Evolutionary conservation across 805 yeast species (phyloP).

Genomic region (Schwanniomyces sp.): DNA sequence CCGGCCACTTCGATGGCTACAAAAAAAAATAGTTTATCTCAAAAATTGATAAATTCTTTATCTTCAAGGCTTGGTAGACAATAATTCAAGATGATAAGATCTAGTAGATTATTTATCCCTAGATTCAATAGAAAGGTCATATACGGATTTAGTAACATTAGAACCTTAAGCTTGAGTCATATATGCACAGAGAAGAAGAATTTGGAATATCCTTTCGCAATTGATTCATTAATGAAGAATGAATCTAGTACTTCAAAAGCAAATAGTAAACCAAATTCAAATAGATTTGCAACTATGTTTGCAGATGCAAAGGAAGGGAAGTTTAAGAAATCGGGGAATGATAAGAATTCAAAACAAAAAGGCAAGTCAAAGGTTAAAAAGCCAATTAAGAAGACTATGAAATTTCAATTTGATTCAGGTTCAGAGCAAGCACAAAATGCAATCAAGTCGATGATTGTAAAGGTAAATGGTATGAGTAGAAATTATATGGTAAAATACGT

Average conservation of each 20-base stretch:
- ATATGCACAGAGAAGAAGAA: not conserved
- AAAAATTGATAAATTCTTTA: not conserved
- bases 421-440: conserved; percentile 28
- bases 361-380: conserved; percentile 1
- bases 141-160: not conserved
- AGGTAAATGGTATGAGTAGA: conserved; percentile 16
- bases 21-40: not conserved
- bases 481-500: conserved; percentile 26
- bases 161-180: not conserved
- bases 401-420: conserved; percentile 24
- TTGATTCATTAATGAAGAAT: not conserved
- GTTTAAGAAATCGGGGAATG: not conserved
- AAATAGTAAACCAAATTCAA: not conserved
- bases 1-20: not conserved
- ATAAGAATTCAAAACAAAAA: not conserved
- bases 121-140: not conserved
- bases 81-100: conserved; percentile 1
- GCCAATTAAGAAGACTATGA: conserved; percentile 6
- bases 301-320: not conserved
- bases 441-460: conserved; percentile 20
- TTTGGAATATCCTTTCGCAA: not conserved
- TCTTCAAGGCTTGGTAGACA: not conserved
- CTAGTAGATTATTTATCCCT: not conserved
- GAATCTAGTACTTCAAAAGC: not conserved
- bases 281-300: conserved; percentile 4